Evolutionary conservation across 305 asterid genomes (phyloP).

Genomic region (Coffea humblotiana): DNA sequence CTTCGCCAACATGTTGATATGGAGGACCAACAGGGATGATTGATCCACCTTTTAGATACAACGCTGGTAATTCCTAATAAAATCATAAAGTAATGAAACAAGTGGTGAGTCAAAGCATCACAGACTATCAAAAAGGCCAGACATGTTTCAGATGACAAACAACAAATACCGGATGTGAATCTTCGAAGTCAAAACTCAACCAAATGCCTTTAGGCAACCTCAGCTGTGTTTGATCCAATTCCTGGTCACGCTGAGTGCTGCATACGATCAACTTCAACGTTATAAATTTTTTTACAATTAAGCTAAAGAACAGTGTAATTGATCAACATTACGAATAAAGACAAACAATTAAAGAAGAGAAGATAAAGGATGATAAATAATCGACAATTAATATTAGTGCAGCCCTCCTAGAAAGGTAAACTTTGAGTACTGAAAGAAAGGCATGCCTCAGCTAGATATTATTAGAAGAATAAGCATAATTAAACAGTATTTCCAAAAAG

Average conservation of each 20-base stretch:
- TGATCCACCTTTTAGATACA: constrained; percentile 90
- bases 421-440: background rate
- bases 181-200: constrained; percentile 88
- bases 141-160: constrained; percentile 10
- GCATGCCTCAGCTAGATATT: background rate
- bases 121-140: background rate
- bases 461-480: background rate
- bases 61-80: constrained; percentile 83
- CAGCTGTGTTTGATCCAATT: constrained; percentile 51
- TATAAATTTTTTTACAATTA: background rate
- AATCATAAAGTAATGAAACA: constrained; percentile 11
- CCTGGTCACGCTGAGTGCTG: constrained; percentile 71
- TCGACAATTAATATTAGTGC: background rate
- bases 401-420: background rate
- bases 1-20: constrained; percentile 75
- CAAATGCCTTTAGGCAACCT: constrained; percentile 84
- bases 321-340: background rate
- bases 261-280: constrained; percentile 14
- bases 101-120: constrained; percentile 3
- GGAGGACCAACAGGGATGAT: constrained; percentile 71
- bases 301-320: no score
- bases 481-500: background rate
- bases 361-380: background rate
- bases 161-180: constrained; percentile 77
- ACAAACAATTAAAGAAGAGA: background rate